These are phyloP conservation scores for Penicillium tannophilum DNA, from an alignment of 495 filamentous ascomycete species.

Conservation along the genomic window DNA sequence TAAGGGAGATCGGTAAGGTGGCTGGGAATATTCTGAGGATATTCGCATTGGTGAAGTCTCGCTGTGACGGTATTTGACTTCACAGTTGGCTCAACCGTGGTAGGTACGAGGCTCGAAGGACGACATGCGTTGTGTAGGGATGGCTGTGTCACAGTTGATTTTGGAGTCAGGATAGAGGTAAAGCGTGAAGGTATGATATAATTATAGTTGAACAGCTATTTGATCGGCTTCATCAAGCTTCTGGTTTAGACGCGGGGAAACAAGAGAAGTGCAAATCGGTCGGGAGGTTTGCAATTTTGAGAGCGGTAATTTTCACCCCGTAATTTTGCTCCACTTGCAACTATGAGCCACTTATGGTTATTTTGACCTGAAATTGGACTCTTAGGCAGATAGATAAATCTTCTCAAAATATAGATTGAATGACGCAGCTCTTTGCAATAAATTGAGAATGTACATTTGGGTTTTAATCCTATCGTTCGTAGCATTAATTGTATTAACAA, in stretches of 20 bases:
- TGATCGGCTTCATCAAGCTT: slow-evolving; percentile 2
- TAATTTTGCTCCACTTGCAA: not conserved
- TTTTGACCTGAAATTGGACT: too few species aligned
- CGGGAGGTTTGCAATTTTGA: slow-evolving; percentile 13
- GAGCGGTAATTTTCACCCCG: slow-evolving; percentile 16
- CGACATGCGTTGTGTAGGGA: not conserved
- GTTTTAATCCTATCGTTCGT: not conserved
- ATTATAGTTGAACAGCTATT: not conserved
- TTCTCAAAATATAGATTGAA: not conserved
- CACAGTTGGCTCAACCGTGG: not conserved
- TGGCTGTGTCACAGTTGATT: not conserved
- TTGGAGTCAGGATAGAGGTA: not conserved
- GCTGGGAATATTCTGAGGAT: not conserved
- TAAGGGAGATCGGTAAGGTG: not conserved
- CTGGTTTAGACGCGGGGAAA: slow-evolving; percentile 8
- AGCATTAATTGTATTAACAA: not conserved
- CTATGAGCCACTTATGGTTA: too few species aligned
- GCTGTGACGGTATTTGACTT: not conserved
- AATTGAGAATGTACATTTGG: too few species aligned
- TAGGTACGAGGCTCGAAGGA: not conserved
- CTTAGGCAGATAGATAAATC: not conserved
- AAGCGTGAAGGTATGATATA: not conserved
- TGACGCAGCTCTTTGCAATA: not conserved
- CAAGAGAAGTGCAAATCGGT: slow-evolving; percentile 14
- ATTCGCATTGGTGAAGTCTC: not conserved